Evolutionary conservation across 2,329 filamentous ascomycete species (phyloP), one percentile per base, ranked within the genome.

Genomic region (Neocucurbitaria cava): DNA sequence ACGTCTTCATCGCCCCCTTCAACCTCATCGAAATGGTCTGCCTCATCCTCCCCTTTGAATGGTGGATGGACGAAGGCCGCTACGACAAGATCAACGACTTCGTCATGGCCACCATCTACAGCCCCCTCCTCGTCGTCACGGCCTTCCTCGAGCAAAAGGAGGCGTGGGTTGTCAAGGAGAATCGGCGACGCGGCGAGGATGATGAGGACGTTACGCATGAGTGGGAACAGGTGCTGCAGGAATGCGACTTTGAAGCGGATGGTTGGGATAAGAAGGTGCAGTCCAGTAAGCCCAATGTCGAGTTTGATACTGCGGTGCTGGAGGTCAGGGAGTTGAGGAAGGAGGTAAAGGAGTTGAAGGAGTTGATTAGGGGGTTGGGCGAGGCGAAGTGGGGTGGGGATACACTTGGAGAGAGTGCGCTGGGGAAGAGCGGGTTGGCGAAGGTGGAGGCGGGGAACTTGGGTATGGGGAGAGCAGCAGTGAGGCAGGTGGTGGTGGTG

Each of bases 1-100:
- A 99, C 65, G 95, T 99, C 50, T 99, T 95, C 77, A 96, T 99
- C 68, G 88, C 95, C 0, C 95, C 95, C 0, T 90, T 99, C 77
- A 99, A 99, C 74, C 83, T 99, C 2, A 85, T 99, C 56, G 95
- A 99, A 74, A 87, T 98, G 17, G 82, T 96, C 57, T 80, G 85
- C 56, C 84, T 97, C 3, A 85, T 90, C 35, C 70, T 96, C 0
- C 91, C 91, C 0, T 88, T 96, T 48, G 95, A 98, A 79, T 99
- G 95, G 95, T 99, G 94, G 95, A 83, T 99, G 81, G 79, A 85
- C n/a, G 85, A 86, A 58, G 68, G 80, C 6, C 76, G 76, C 2
- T 99, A 98, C 73, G 89, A 93, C 64, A 83, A 84, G 30, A 78
- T 98, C 49, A 99, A 99, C 75, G 91, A 98, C 74, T 82, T 86